Conservation (phyloP, 2,329 filamentous ascomycete genomes). For the Diaporthe batatas region DNA sequence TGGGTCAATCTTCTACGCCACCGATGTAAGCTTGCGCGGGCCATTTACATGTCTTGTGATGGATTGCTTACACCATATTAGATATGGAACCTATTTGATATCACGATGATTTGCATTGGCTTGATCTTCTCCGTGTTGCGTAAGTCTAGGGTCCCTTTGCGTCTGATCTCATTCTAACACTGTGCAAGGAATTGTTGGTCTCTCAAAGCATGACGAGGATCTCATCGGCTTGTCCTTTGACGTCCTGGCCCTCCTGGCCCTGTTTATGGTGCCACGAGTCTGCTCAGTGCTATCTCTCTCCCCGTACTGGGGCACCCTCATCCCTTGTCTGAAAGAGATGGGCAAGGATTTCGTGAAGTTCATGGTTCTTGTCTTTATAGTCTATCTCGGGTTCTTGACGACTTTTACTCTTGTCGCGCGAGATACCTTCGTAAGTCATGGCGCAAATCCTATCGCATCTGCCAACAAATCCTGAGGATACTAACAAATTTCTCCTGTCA, state of each 20-base stretch:
- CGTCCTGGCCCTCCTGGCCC: conserved; percentile 87
- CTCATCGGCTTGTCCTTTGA: conserved; percentile 88
- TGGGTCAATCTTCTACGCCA: conserved; percentile 86
- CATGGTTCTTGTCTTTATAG: conserved; percentile 79
- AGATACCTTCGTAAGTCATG: conserved; percentile 64
- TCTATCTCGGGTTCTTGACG: conserved; percentile 90
- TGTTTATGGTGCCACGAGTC: conserved; percentile 90
- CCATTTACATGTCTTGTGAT: conserved; percentile 72
- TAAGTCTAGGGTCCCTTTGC: conserved; percentile 59
- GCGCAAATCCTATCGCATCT: not conserved
- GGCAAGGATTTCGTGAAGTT: conserved; percentile 90
- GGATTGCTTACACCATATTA: conserved; percentile 76
- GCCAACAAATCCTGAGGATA: not conserved
- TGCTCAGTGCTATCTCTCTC: conserved; percentile 89
- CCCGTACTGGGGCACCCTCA: conserved; percentile 90
- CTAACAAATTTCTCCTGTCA: conserved; percentile 61
- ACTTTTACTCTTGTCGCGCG: conserved; percentile 86
- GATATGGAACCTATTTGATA: conserved; percentile 82
- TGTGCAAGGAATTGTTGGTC: conserved; percentile 72
- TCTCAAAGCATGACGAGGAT: conserved; percentile 69
- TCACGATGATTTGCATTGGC: conserved; percentile 82
- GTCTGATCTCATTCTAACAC: conserved; percentile 43
- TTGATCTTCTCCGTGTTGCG: conserved; percentile 78
- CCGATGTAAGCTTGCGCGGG: conserved; percentile 67
- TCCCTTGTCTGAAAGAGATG: conserved; percentile 95